Conservation (phyloP, 805 yeast genomes). For the Ogataea polymorpha region DNA sequence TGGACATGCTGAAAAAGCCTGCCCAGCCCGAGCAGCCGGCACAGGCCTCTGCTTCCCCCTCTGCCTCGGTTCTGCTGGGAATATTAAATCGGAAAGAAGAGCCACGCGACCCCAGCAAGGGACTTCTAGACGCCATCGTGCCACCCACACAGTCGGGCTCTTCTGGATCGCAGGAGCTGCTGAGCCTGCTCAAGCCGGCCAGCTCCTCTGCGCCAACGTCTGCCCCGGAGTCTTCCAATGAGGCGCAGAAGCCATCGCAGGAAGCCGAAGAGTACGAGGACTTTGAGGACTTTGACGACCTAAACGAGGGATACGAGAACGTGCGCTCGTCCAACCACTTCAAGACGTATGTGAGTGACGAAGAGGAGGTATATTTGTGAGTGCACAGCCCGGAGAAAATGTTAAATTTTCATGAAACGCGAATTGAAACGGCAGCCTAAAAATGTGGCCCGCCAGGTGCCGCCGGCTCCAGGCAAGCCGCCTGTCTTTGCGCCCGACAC, state of each 20-base stretch:
- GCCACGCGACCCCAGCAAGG: slow-evolving; percentile 13
- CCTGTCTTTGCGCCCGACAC: slow-evolving; percentile 31
- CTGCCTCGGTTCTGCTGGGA: slow-evolving; percentile 11
- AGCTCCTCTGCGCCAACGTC: neutral
- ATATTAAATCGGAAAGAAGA: slow-evolving; percentile 9
- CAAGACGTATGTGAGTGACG: slow-evolving; percentile 19
- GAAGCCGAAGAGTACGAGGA: slow-evolving; percentile 16
- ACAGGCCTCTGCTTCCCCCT: slow-evolving; percentile 1
- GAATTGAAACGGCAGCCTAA: slow-evolving; percentile 3
- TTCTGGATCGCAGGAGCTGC: slow-evolving; percentile 5
- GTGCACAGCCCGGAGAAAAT: slow-evolving; percentile 7
- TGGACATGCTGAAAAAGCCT: slow-evolving; percentile 1
- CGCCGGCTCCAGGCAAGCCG: slow-evolving; percentile 34
- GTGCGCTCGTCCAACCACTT: slow-evolving; percentile 19
- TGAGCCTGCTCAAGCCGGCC: slow-evolving; percentile 9
- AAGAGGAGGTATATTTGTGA: slow-evolving; percentile 17
- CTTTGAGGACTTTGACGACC: slow-evolving; percentile 25
- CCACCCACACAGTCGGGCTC: neutral
- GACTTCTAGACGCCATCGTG: slow-evolving; percentile 6
- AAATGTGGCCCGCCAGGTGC: neutral
- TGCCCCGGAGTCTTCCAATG: neutral
- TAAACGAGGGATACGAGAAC: slow-evolving; percentile 22
- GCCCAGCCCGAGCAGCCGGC: neutral
- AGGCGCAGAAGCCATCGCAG: slow-evolving; percentile 1
- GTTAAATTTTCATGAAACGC: slow-evolving; percentile 8